phyloP scores from a whole-genome alignment of 106 monocot genomes.

The Alisma plantagoaquatica region DNA sequence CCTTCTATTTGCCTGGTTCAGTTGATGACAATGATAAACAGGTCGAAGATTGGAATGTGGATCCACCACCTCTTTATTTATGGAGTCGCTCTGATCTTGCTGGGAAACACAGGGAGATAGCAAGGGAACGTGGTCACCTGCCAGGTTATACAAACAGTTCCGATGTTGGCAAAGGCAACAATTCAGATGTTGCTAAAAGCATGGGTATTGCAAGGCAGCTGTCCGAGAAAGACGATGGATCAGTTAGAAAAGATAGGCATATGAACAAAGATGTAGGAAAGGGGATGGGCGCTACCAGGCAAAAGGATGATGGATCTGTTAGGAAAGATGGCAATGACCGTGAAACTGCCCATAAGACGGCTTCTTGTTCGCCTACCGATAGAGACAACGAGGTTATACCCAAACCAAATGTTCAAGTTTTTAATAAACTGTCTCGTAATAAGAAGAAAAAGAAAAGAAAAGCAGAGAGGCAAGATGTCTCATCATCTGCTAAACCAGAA shows the following conservation, averaged over 20 bases:
- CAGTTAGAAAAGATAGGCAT: not conserved
- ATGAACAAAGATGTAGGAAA: not conserved
- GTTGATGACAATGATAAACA: constrained; percentile 69
- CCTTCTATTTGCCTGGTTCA: constrained; percentile 92
- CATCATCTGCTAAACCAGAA: not conserved
- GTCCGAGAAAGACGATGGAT: not conserved
- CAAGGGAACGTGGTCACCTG: constrained; percentile 43
- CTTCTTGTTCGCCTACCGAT: too few relatives aligned
- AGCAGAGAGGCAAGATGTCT: constrained; percentile 1
- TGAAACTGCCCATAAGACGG: too few relatives aligned
- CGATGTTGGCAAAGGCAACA: not conserved
- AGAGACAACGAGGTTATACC: too few relatives aligned
- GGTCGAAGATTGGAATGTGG: constrained; percentile 88
- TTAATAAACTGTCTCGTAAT: too few relatives aligned
- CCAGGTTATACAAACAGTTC: too few relatives aligned
- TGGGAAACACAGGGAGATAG: constrained; percentile 44
- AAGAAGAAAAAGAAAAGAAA: not conserved
- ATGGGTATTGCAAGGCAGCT: too few relatives aligned
- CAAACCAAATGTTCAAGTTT: too few relatives aligned
- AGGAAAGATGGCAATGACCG: too few relatives aligned
- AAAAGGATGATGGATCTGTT: not conserved
- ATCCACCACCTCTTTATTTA: constrained; percentile 55
- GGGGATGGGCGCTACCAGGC: not conserved
- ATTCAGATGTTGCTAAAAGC: too few relatives aligned
- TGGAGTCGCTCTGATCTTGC: constrained; percentile 88